phyloP scores from a whole-genome alignment of 2,329 filamentous ascomycete genomes.

The Stachybotrys echinatus region DNA sequence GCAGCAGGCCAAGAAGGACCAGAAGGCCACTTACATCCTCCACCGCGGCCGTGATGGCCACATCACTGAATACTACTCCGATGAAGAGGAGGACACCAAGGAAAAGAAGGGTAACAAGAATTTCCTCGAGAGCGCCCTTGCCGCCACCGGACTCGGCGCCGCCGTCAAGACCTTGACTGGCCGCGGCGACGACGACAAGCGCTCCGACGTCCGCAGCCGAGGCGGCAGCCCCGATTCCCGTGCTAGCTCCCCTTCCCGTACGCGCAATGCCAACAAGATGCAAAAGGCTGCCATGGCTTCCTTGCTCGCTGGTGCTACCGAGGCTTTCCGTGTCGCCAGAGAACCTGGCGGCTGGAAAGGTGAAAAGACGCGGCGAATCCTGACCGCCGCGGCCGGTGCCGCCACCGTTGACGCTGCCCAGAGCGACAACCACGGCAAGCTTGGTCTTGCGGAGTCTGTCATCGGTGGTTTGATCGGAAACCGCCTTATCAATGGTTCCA shows the following conservation, averaged over 20 bases:
- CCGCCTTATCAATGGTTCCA: slow-evolving; percentile 76
- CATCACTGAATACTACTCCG: slow-evolving; percentile 49
- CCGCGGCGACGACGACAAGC: slow-evolving; percentile 35
- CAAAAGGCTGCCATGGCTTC: slow-evolving; percentile 90
- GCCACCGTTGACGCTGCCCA: slow-evolving; percentile 79
- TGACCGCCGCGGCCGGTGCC: slow-evolving; percentile 81
- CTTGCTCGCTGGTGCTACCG: slow-evolving; percentile 81
- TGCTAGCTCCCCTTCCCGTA: slow-evolving; percentile 49
- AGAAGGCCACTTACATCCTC: slow-evolving; percentile 47
- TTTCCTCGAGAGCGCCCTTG: slow-evolving; percentile 58
- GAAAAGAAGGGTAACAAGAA: slow-evolving; percentile 58
- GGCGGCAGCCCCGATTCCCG: slow-evolving; percentile 38
- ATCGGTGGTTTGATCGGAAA: slow-evolving; percentile 84
- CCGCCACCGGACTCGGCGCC: slow-evolving; percentile 56
- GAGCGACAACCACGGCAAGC: slow-evolving; percentile 70
- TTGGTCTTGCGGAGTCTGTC: slow-evolving; percentile 79
- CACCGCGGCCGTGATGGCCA: slow-evolving; percentile 50
- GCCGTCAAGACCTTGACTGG: slow-evolving; percentile 56
- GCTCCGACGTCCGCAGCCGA: slow-evolving; percentile 39
- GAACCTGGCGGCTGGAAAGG: slow-evolving; percentile 86
- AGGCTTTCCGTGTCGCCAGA: slow-evolving; percentile 86
- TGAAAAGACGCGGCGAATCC: slow-evolving; percentile 83
- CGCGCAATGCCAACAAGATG: slow-evolving; percentile 54
- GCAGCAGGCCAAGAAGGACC: slow-evolving; percentile 50
- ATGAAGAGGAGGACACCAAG: slow-evolving; percentile 49